A percentile compares a stretch with the other conserved stretches of the same genome.
Evolutionary conservation across 768 basidiomycete species (phyloP).

Genomic region (Calocybe indica): DNA sequence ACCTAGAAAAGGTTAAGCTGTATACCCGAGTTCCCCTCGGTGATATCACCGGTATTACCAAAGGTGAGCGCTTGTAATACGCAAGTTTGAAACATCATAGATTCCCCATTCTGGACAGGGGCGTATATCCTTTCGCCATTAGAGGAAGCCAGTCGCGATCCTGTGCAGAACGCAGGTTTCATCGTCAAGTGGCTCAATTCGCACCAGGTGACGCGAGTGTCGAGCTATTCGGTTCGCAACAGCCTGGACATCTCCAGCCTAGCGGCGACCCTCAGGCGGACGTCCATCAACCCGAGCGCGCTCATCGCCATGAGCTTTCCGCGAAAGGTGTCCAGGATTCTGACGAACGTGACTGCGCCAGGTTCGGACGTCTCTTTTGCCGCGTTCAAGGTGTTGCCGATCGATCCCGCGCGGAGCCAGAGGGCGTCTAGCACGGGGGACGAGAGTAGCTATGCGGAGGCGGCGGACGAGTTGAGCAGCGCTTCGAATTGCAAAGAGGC

Average conservation of each 20-base stretch:
- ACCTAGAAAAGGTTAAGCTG: slow-evolving; percentile 83
- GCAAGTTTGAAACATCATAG: background rate
- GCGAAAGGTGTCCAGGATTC: slow-evolving; percentile 26
- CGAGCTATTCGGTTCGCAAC: slow-evolving; percentile 85
- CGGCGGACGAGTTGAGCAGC: slow-evolving; percentile 53
- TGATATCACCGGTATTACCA: slow-evolving; percentile 70
- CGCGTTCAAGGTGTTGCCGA: slow-evolving; percentile 76
- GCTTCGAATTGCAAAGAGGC: slow-evolving; percentile 73
- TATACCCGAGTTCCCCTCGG: slow-evolving; percentile 87
- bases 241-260: slow-evolving; percentile 26
- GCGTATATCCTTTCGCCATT: slow-evolving; percentile 92
- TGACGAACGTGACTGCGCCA: slow-evolving; percentile 21
- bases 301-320: slow-evolving; percentile 9
- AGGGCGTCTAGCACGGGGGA: slow-evolving; percentile 41
- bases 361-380: slow-evolving; percentile 45
- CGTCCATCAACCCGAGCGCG: no score
- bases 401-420: slow-evolving; percentile 52
- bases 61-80: slow-evolving; percentile 43
- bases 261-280: background rate
- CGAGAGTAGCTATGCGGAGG: slow-evolving; percentile 39
- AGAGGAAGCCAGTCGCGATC: slow-evolving; percentile 87
- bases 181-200: slow-evolving; percentile 70
- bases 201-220: slow-evolving; percentile 68
- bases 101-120: slow-evolving; percentile 40
- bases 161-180: slow-evolving; percentile 86